Evolutionary conservation across 2,329 filamentous ascomycete genomes (phyloP).

Genomic region (Aureobasidium sp.): DNA sequence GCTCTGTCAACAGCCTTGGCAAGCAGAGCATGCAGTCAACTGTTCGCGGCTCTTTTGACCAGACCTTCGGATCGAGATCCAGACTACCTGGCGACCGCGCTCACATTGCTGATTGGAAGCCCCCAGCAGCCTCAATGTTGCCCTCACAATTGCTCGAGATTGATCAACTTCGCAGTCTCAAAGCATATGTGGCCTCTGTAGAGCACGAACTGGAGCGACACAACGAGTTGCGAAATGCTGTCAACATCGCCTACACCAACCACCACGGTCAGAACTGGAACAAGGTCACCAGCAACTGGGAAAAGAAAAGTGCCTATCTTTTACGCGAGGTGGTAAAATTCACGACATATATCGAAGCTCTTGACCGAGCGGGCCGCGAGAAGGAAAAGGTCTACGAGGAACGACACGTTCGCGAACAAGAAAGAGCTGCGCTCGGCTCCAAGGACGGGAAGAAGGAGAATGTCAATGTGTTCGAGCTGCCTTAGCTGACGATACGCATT

Average conservation of each 20-base stretch:
- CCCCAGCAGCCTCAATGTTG: slow-evolving; percentile 83
- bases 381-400: slow-evolving; percentile 54
- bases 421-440: background rate
- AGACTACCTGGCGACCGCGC: slow-evolving; percentile 79
- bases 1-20: slow-evolving; percentile 17
- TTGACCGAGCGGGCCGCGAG: slow-evolving; percentile 60
- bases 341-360: slow-evolving; percentile 81
- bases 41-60: slow-evolving; percentile 50
- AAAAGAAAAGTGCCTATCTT: slow-evolving; percentile 86
- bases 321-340: slow-evolving; percentile 95
- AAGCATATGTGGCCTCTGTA: slow-evolving; percentile 72
- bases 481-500: background rate
- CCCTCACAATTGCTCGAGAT: slow-evolving; percentile 67
- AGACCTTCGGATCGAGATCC: slow-evolving; percentile 46
- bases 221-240: slow-evolving; percentile 77
- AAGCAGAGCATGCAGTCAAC: slow-evolving; percentile 37
- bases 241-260: slow-evolving; percentile 79
- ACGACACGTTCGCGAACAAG: slow-evolving; percentile 5
- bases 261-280: slow-evolving; percentile 69
- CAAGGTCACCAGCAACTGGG: slow-evolving; percentile 93
- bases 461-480: background rate
- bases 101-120: slow-evolving; percentile 77
- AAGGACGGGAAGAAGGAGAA: slow-evolving; percentile 6
- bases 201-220: slow-evolving; percentile 79
- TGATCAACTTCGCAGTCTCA: slow-evolving; percentile 69